Evolutionary conservation across 2,329 filamentous ascomycete genomes (phyloP), one percentile per base, ranked within the genome.

Genomic region (Lachnellula occidentalis): DNA sequence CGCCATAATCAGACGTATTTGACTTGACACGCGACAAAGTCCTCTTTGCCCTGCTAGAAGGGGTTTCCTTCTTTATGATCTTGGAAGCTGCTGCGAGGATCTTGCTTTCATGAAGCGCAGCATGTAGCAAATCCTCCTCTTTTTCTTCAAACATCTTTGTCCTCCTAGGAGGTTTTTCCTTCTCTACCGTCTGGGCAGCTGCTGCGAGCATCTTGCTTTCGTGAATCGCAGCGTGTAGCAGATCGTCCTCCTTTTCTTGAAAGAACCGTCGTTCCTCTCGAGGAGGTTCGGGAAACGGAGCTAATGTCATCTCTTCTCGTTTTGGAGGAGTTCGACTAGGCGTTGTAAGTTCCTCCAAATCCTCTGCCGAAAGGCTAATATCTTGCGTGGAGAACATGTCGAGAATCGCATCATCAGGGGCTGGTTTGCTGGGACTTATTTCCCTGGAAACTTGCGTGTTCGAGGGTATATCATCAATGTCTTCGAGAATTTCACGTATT

Each of bases 401-500:
- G 9, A 46, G 59, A 12, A 59, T 60, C 6, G 41, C 24, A 21
- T 36, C n/a, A 11, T 50, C 50, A 24, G 45, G 21, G 2, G n/a
- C 15, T 45, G 41, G 19, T 42, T 45, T 57, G 17, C 48, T 27
- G 1, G 60, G 56, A 8, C 58, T 55, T 2, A 67, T 59, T 19
- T 62, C 62, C 45, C 49, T 55, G 5, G 61, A 46, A 34, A 64
- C 60, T 27, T 64, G 62, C 9, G 61, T 49, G 47, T 60, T 62
- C 22, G 60, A 58, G 21, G 61, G 34, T n/a, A 59, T 70, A 63
- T 57, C 60, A 34, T 64, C 57, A 58, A 61, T 41, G 45, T 77
- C 72, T 34, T 76, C 74, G 2, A 71, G 64, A 3, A 84, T 67
- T 63, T 84, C 80, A 17, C 74, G 71, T 6, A 73, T 71, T 63